Evolutionary conservation across 2,329 filamentous ascomycete genomes (phyloP), one percentile per base, ranked within the genome.

Genomic region (Pestalotiopsis sp.): DNA sequence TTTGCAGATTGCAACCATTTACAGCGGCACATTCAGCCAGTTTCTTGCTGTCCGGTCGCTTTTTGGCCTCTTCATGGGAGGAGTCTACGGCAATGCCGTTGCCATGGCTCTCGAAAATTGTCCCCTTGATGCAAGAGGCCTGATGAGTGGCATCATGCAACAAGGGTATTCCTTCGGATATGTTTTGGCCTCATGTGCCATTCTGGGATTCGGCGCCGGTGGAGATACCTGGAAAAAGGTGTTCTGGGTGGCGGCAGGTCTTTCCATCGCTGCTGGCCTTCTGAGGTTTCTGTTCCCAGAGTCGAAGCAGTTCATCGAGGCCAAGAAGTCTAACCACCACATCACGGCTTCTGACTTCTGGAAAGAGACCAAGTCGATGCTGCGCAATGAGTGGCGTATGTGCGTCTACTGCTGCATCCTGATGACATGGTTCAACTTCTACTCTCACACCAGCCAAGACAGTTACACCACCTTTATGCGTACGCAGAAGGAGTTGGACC

Each of bases 101-200:
- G 91, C 91, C 62, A 94, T 93, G 88, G 91, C 91, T 0, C 82
- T 94, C 9, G 92, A 94, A 75, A 89, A 91, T 73, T 91, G 89
- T 78, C 90, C 89, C 83, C 86, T 82, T 60, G 88, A 92, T 67
- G 90, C 92, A 7, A 86, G 93, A 76, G 93, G 93, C 72, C 83
- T 96, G 48, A 92, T 96, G 87, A 93, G 90, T 14, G 93, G 93
- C 66, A 92, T 96, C 64, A 81, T 95, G 20, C 93, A 96, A 74
- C 92, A 94, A 78, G 93, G 93, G 2, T 94, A 94, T 76, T 91
- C 91, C 0, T 86, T 94, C 70, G 93, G 93, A 39, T 95, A 95
- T 75, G 88, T 96, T 55, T 84, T 94, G 70, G 93, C 93, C 5
- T 92, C 92, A 2, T 91, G 89, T 74, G 89, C 88, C 73, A 94